Evolutionary conservation across 768 basidiomycete genomes (phyloP).

Genomic region (Pleurotus ostreatus): DNA sequence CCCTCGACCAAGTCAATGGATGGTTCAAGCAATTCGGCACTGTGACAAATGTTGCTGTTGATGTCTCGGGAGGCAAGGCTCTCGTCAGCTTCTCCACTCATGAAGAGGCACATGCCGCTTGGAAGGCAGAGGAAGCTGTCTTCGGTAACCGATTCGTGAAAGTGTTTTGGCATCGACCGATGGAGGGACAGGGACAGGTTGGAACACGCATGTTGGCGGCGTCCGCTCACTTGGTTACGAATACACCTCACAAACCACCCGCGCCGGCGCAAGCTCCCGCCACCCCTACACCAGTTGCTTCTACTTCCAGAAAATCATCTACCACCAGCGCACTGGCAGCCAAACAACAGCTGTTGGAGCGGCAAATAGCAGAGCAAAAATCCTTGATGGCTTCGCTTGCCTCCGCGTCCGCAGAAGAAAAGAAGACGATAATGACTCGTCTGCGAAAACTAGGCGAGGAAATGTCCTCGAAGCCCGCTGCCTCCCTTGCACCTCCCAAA

Average conservation of each 20-base stretch:
- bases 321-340: conserved; percentile 55
- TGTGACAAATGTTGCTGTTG: conserved; percentile 89
- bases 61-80: conserved; percentile 69
- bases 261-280: conserved; percentile 16
- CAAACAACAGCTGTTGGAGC: conserved; percentile 72
- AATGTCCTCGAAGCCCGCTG: conserved; percentile 49
- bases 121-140: conserved; percentile 93
- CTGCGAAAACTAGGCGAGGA: conserved; percentile 77
- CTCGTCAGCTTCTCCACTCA: conserved; percentile 84
- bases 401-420: conserved; percentile 65
- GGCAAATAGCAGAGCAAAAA: conserved; percentile 88
- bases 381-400: conserved; percentile 68
- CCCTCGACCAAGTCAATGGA: conserved; percentile 70
- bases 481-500: conserved; percentile 22
- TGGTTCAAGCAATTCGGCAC: conserved; percentile 94
- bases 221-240: conserved; percentile 72
- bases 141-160: conserved; percentile 95
- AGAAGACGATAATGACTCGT: conserved; percentile 73
- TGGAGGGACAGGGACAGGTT: conserved; percentile 84
- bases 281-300: conserved; percentile 21
- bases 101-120: conserved; percentile 81
- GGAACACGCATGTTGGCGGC: conserved; percentile 80
- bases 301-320: conserved; percentile 32
- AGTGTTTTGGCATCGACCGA: conserved; percentile 91
- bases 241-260: conserved; percentile 23